A percentile compares a stretch with the other conserved stretches of the same genome.
phyloP scores from a whole-genome alignment of 352 stramenopile genomes.

The Phytophthora lateralis region DNA sequence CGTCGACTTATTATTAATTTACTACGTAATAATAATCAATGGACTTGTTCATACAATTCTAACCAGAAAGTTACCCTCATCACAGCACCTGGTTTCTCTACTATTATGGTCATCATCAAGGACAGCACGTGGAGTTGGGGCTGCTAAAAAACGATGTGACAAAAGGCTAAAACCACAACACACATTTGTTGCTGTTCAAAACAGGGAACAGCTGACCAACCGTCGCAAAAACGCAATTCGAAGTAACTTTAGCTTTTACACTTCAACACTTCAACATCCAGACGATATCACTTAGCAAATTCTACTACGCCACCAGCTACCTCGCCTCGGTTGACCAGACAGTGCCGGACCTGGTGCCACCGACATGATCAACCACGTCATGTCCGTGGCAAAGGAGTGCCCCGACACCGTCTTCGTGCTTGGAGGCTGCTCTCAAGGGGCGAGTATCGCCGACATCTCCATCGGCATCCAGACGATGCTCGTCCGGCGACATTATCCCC shows the following conservation, averaged over 20 bases:
- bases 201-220: background rate
- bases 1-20: too few species aligned
- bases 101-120: too few species aligned
- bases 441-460: conserved; percentile 35
- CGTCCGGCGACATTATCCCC: conserved; percentile 12
- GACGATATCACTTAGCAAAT: conserved; percentile 4
- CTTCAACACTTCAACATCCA: conserved; percentile 5
- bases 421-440: conserved; percentile 37
- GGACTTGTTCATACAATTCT: too few species aligned
- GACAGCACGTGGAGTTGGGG: too few species aligned
- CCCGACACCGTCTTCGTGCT: conserved; percentile 36
- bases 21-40: too few species aligned
- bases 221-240: background rate
- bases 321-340: conserved; percentile 22
- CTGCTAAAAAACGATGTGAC: too few species aligned
- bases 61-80: too few species aligned
- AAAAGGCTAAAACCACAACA: too few species aligned
- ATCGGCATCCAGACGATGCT: conserved; percentile 32
- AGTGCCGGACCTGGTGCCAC: conserved; percentile 33
- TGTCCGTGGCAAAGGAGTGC: conserved; percentile 31
- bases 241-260: background rate
- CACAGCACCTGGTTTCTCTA: too few species aligned
- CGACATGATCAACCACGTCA: conserved; percentile 42
- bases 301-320: conserved; percentile 36
- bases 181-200: background rate